Evolutionary conservation across 2,329 filamentous ascomycete genomes (phyloP), one percentile per base, ranked within the genome.

Genomic region (Curvularia sp.): DNA sequence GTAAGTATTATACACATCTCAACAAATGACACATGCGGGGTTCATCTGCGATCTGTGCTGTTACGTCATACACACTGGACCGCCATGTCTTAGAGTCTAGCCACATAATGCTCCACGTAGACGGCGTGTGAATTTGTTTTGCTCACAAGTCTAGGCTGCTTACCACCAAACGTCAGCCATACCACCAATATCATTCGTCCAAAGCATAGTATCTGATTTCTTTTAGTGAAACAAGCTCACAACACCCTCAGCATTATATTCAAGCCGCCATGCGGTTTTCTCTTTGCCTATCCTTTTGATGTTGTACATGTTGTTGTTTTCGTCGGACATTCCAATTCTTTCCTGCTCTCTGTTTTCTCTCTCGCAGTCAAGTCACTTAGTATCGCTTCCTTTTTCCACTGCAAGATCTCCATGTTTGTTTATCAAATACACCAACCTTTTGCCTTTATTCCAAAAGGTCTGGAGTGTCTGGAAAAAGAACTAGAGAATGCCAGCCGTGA

Each of bases 31-130:
- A 30, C 9, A 50, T 50, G 48, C 22, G 48, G 24, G 48, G 48
- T 26, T 41, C 7, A 18, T 5, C 26, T 50, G 28, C 7, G 24
- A 48, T 48, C 28, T 13, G 24, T 28, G 48, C 35, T 15, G 28
- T 50, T 33, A 50, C 48, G 35, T 50, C 48, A 50, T 39, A 22
- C 48, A 30, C 26, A 10, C n/a, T 28, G 20, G 48, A 41, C 22
- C 35, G 48, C 35, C 26, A 8, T 50, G n/a, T 41, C 15, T 24
- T 3, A 10, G 33, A 8, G 24, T 13, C 46, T 35, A 18, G 22
- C 31, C n/a, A 38, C 46, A 9, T n/a, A 26, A 44, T 15, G 15
- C 28, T 48, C 28, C 10, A 20, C 44, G n/a, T 48, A 22, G n/a
- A 48, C 44, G 28, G 28, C 22, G 30, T 22, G 18, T n/a, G 30